Evolutionary conservation across 495 filamentous ascomycete genomes (phyloP).

Genomic region (Penicillium bialowiezense): DNA sequence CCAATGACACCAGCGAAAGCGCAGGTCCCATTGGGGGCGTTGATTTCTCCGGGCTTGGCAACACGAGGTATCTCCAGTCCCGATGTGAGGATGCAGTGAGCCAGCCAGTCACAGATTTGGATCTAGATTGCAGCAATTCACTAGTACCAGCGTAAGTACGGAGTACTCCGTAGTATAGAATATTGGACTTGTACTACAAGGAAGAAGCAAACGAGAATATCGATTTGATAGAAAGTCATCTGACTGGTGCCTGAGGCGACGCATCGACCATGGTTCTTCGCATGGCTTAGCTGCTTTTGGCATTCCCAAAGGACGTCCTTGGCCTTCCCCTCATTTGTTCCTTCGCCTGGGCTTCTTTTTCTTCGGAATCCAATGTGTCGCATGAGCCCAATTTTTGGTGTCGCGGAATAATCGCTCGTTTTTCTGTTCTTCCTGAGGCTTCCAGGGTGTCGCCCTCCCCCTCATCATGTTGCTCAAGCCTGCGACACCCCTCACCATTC

Average conservation of each 20-base stretch:
- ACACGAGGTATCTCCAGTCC: background rate
- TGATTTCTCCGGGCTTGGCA: conserved; percentile 16
- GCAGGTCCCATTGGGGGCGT: background rate
- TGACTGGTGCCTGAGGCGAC: conserved; percentile 13
- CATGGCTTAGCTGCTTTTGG: background rate
- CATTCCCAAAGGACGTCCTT: conserved; percentile 1
- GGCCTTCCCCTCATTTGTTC: conserved; percentile 16
- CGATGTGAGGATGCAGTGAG: too few species aligned
- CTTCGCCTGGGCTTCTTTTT: background rate
- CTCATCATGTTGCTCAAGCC: conserved; percentile 69
- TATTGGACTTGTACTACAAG: too few species aligned
- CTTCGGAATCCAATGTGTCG: conserved; percentile 5
- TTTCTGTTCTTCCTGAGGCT: background rate
- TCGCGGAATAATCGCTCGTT: conserved; percentile 1
- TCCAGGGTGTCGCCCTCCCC: conserved; percentile 8
- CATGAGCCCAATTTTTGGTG: background rate
- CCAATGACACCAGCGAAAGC: background rate
- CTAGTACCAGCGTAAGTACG: too few species aligned
- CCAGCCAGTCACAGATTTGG: too few species aligned
- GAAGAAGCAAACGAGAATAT: too few species aligned
- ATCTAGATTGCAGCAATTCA: too few species aligned
- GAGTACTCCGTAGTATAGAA: too few species aligned
- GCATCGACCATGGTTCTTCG: conserved; percentile 9
- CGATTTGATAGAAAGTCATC: conserved; percentile 3
- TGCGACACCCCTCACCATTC: conserved; percentile 83